Percentiles rank a stretch among this genome's conserved stretches.
These are phyloP conservation scores for Gleditsia sinensis DNA, from an alignment of 306 rosid species.

Conservation along the genomic window DNA sequence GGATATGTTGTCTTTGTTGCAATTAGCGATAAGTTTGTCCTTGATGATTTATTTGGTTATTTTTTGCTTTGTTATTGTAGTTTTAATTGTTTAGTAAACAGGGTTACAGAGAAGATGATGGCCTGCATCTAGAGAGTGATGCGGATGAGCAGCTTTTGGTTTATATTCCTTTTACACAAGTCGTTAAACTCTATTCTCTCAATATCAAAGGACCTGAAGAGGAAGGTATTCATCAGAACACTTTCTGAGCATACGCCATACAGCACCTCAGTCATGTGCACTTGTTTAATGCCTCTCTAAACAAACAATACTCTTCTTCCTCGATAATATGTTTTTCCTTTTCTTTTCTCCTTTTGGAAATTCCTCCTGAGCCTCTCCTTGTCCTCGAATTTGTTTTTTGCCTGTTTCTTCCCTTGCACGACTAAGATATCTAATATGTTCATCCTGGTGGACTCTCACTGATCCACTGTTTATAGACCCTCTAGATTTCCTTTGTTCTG, in stretches of 20 bases:
- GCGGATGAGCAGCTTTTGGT: slow-evolving; percentile 97
- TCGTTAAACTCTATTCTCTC: slow-evolving; percentile 77
- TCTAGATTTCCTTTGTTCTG: not conserved
- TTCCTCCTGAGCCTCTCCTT: not conserved
- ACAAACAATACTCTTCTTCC: not conserved
- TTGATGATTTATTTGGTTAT: not conserved
- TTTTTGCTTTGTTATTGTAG: slow-evolving; percentile 8
- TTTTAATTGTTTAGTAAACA: slow-evolving; percentile 33
- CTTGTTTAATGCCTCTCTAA: not conserved
- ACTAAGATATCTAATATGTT: not conserved
- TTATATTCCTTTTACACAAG: slow-evolving; percentile 88
- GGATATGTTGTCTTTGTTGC: not conserved
- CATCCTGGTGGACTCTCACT: not conserved
- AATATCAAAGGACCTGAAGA: slow-evolving; percentile 83
- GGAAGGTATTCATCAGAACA: slow-evolving; percentile 57
- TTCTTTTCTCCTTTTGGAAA: not conserved
- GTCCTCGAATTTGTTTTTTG: not conserved
- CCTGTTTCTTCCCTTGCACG: not conserved
- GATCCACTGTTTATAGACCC: not conserved
- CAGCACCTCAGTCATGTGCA: not conserved
- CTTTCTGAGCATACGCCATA: not conserved
- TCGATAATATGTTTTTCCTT: not conserved
- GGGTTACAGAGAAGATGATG: slow-evolving; percentile 96
- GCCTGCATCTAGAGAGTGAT: slow-evolving; percentile 91
- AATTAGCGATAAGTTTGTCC: not conserved